These are phyloP conservation scores for Aquilaria yunnanensis DNA, from an alignment of 345 rosid species.

Conservation along the genomic window DNA sequence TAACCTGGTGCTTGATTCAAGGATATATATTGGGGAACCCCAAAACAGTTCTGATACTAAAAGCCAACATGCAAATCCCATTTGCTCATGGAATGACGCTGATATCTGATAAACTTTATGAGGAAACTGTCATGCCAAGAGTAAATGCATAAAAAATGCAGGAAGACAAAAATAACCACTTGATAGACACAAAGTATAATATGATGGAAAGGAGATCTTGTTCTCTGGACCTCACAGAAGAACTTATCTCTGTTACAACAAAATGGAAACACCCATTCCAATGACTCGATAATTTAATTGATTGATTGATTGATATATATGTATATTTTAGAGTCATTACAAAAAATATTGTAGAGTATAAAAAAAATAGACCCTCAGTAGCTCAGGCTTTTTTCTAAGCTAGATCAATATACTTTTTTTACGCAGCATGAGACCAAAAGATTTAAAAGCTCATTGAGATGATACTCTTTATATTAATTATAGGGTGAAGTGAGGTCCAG, in stretches of 20 bases:
- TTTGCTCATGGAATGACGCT: slow-evolving; percentile 64
- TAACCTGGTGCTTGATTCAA: slow-evolving; percentile 20
- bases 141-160: not conserved
- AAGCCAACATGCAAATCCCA: slow-evolving; percentile 31
- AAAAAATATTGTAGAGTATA: slow-evolving; percentile 31
- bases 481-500: too few species aligned
- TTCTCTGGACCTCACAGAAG: not conserved
- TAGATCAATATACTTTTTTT: too few species aligned
- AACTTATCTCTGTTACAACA: not conserved
- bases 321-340: slow-evolving; percentile 25
- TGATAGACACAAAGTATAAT: too few species aligned
- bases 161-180: too few species aligned
- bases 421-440: too few species aligned
- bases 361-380: slow-evolving; percentile 9
- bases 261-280: not conserved
- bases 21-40: slow-evolving; percentile 72
- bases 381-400: too few species aligned
- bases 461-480: too few species aligned
- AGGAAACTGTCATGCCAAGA: slow-evolving; percentile 24
- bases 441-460: too few species aligned
- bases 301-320: too few species aligned
- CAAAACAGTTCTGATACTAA: slow-evolving; percentile 14
- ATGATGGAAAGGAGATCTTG: too few species aligned
- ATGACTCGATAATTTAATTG: too few species aligned
- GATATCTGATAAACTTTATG: slow-evolving; percentile 62